Percentiles rank a stretch among this genome's conserved stretches.
Evolutionary conservation across 2,329 filamentous ascomycete species (phyloP).

Genomic region (Biscogniauxia sp.): DNA sequence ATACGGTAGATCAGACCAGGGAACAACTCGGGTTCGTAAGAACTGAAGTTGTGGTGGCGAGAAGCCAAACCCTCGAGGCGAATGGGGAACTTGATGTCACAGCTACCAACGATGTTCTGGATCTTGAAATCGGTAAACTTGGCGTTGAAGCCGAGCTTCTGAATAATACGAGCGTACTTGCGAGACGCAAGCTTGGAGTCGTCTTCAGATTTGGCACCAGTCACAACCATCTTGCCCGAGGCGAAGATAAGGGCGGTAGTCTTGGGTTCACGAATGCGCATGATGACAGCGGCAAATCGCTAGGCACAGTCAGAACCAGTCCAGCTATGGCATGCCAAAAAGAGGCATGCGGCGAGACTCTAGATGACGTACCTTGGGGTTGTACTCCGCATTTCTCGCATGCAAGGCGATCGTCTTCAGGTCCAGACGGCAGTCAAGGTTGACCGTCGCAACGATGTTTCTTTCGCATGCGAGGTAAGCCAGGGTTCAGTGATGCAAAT

Average conservation of each 20-base stretch:
- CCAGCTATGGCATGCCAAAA: constrained; percentile 6
- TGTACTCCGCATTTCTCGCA: constrained; percentile 97
- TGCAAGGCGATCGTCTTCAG: constrained; percentile 98
- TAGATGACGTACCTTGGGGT: constrained; percentile 74
- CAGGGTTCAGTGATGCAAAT: constrained; percentile 38
- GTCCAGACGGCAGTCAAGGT: constrained; percentile 94
- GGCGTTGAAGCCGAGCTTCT: constrained; percentile 98
- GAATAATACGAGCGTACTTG: constrained; percentile 98
- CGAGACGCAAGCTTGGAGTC: constrained; percentile 94
- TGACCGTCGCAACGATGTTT: constrained; percentile 99
- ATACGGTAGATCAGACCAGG: constrained; percentile 99
- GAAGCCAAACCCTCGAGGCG: constrained; percentile 92
- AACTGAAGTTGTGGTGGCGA: constrained; percentile 98
- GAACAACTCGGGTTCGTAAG: constrained; percentile 97
- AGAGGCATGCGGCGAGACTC: constrained; percentile 3
- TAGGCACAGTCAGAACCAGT: constrained; percentile 37
- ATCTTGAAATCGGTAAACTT: constrained; percentile 99
- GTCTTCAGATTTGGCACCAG: constrained; percentile 95
- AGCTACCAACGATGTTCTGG: constrained; percentile 98
- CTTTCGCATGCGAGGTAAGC: constrained; percentile 61
- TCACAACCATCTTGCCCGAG: constrained; percentile 99
- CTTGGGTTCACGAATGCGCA: constrained; percentile 99
- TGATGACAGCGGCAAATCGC: constrained; percentile 99
- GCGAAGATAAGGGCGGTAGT: constrained; percentile 98
- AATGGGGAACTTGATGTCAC: constrained; percentile 99